Evolutionary conservation across 2,329 filamentous ascomycete species (phyloP).

Genomic region (Ascochyta rabiei): DNA sequence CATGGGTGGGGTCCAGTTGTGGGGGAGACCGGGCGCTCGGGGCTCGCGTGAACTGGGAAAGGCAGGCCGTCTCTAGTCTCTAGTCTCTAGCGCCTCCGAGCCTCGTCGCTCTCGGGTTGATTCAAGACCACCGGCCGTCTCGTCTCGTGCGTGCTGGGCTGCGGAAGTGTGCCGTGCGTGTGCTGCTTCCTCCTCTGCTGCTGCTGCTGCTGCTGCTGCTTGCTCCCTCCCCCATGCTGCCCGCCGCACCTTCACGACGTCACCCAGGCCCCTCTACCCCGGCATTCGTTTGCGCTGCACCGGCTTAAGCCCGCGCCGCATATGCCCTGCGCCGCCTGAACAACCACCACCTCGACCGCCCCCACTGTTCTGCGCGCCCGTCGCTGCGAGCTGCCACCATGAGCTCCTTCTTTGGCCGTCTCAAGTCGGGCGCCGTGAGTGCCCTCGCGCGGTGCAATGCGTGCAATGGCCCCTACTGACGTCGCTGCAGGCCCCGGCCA

Average conservation of each 20-base stretch:
- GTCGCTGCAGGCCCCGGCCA: constrained; percentile 52
- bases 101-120: constrained; percentile 15
- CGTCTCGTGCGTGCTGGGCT: constrained; percentile 9
- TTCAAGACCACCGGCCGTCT: constrained; percentile 17
- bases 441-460: constrained; percentile 5
- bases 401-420: constrained; percentile 61
- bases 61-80: constrained; percentile 8
- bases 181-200: not conserved
- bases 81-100: not conserved
- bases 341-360: constrained; percentile 17
- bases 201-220: constrained; percentile 7
- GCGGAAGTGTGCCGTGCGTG: constrained; percentile 12
- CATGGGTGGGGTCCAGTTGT: constrained; percentile 9
- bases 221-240: constrained; percentile 16
- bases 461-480: constrained; percentile 33
- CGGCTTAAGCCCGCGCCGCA: constrained; percentile 11
- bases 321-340: constrained; percentile 21
- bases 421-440: constrained; percentile 58
- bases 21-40: constrained; percentile 16
- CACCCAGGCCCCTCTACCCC: constrained; percentile 13
- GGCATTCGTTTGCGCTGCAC: constrained; percentile 4
- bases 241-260: constrained; percentile 11
- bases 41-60: constrained; percentile 7
- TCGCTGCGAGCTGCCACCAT: constrained; percentile 42
- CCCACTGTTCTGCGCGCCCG: constrained; percentile 21